phyloP scores from a whole-genome alignment of 805 yeast species.

The Starmerella floricola region DNA sequence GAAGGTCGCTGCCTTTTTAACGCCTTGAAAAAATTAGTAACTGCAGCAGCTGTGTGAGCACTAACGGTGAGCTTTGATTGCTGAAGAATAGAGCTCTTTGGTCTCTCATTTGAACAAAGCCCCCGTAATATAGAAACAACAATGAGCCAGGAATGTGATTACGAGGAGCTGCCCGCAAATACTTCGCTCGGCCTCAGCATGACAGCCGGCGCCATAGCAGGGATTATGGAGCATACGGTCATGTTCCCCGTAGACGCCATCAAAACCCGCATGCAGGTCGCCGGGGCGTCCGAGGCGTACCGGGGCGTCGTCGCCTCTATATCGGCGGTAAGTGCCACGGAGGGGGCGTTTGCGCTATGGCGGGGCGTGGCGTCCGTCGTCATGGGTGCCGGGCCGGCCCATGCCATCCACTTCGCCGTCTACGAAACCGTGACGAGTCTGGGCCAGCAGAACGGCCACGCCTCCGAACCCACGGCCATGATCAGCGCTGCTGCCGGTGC shows the following conservation, averaged over 20 bases:
- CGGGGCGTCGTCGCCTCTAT: slow-evolving; percentile 50
- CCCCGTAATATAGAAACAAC: no score
- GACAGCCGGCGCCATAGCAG: slow-evolving; percentile 96
- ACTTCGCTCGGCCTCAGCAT: slow-evolving; percentile 75
- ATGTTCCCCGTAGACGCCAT: slow-evolving; percentile 96
- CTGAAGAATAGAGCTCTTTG: no score
- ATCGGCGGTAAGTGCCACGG: slow-evolving; percentile 65
- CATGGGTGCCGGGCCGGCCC: slow-evolving; percentile 98
- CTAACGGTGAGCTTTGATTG: no score
- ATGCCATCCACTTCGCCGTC: slow-evolving; percentile 90
- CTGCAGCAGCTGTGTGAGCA: no score
- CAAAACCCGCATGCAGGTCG: slow-evolving; percentile 85
- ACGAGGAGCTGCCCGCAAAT: slow-evolving; percentile 80
- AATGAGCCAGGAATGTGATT: slow-evolving; percentile 37
- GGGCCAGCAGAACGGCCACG: slow-evolving; percentile 34
- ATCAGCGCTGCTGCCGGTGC: slow-evolving; percentile 83
- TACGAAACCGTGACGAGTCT: slow-evolving; percentile 68
- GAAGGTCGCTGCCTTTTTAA: no score
- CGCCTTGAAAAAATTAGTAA: no score
- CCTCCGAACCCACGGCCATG: slow-evolving; percentile 50
- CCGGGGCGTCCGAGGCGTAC: slow-evolving; percentile 25
- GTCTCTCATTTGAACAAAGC: no score
- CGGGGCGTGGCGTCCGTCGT: slow-evolving; percentile 86
- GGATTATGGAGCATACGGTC: slow-evolving; percentile 94
- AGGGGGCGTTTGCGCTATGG: slow-evolving; percentile 84